These are phyloP conservation scores for Dendryphion nanum DNA, from an alignment of 2,329 filamentous ascomycete species.

Conservation along the genomic window DNA sequence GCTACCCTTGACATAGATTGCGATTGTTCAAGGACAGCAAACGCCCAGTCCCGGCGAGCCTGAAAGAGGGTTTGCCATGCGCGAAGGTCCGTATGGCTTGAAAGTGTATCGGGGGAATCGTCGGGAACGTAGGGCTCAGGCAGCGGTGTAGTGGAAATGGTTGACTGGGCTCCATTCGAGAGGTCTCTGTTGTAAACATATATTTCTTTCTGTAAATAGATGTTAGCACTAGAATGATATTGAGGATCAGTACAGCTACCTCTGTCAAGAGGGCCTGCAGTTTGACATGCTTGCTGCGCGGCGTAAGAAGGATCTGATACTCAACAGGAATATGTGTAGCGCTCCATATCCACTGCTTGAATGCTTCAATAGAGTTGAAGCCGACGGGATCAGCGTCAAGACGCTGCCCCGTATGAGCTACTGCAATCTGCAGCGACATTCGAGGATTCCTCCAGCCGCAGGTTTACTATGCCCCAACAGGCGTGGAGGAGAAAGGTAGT, in stretches of 20 bases:
- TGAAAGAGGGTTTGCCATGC: conserved; percentile 90
- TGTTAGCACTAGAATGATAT: conserved; percentile 9
- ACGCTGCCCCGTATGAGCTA: conserved; percentile 89
- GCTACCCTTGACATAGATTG: conserved; percentile 61
- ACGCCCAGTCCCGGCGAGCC: conserved; percentile 76
- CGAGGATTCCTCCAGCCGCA: conserved; percentile 37
- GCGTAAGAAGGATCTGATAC: conserved; percentile 84
- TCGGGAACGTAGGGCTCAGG: conserved; percentile 59
- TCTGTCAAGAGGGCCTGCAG: conserved; percentile 76
- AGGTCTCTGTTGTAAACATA: conserved; percentile 82
- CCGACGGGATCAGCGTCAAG: conserved; percentile 74
- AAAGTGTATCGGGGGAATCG: conserved; percentile 73
- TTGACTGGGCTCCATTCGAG: conserved; percentile 45
- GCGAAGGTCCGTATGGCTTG: conserved; percentile 73
- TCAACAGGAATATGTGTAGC: conserved; percentile 71
- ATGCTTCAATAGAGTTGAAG: conserved; percentile 77
- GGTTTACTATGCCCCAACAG: conserved; percentile 16
- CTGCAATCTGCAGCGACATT: conserved; percentile 88
- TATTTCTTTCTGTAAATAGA: conserved; percentile 67
- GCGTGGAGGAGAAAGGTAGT: conserved; percentile 5
- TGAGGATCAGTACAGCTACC: conserved; percentile 47
- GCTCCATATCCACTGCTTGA: conserved; percentile 76
- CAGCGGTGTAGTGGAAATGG: conserved; percentile 53
- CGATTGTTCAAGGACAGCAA: conserved; percentile 68
- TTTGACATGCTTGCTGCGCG: conserved; percentile 80